Evolutionary conservation across 768 basidiomycete species (phyloP).

Genomic region (Russula dissimulans): DNA sequence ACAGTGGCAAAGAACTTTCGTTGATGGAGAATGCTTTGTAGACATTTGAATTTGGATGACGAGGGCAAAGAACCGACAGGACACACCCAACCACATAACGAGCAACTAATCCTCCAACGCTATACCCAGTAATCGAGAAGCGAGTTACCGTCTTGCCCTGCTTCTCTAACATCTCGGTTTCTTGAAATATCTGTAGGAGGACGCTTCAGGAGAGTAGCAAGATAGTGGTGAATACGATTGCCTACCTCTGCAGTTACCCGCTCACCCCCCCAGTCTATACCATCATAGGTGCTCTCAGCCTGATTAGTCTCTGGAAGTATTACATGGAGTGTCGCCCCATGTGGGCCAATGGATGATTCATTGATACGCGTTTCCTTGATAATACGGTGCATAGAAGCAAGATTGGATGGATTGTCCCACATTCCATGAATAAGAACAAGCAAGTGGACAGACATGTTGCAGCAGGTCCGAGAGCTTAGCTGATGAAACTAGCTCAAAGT

Average conservation of each 20-base stretch:
- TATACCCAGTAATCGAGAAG: conserved; percentile 72
- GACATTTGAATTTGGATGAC: background rate
- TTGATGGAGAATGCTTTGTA: conserved; percentile 49
- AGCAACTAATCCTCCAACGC: conserved; percentile 71
- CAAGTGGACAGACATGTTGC: conserved; percentile 4
- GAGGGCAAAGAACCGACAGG: background rate
- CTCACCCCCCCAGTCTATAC: conserved; percentile 78
- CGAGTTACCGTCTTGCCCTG: conserved; percentile 51
- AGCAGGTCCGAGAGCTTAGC: background rate
- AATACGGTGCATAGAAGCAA: conserved; percentile 48
- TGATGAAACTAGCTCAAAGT: background rate
- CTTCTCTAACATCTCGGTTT: conserved; percentile 42
- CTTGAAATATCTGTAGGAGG: conserved; percentile 41
- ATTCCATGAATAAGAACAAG: conserved; percentile 48
- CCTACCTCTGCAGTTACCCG: conserved; percentile 70
- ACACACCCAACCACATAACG: conserved; percentile 67
- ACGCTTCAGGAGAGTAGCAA: background rate
- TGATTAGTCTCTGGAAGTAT: conserved; percentile 58
- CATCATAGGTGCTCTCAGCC: conserved; percentile 67
- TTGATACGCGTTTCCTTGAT: conserved; percentile 36
- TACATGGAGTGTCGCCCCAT: conserved; percentile 44
- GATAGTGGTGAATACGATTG: background rate
- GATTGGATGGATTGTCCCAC: conserved; percentile 71
- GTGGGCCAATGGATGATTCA: conserved; percentile 23
- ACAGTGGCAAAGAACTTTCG: conserved; percentile 63